Percentiles rank a stretch among this genome's conserved stretches.
These are phyloP conservation scores for Phytophthora ramorum DNA, from an alignment of 352 stramenopile species.

Conservation along the genomic window DNA sequence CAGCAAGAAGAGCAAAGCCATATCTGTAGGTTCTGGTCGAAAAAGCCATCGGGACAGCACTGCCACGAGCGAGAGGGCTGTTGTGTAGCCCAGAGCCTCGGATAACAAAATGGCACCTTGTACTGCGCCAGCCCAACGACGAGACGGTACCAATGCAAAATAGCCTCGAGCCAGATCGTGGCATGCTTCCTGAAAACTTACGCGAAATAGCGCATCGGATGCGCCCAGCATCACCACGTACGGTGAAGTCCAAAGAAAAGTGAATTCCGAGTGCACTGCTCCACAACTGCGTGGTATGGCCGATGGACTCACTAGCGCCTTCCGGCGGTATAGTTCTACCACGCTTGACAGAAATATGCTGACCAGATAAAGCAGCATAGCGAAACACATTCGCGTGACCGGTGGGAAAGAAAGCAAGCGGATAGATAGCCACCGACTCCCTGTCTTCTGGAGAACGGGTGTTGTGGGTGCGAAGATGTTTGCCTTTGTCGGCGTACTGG, in stretches of 20 bases:
- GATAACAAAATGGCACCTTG: conserved; percentile 58
- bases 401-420: conserved; percentile 22
- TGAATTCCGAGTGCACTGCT: conserved; percentile 48
- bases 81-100: conserved; percentile 60
- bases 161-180: conserved; percentile 41
- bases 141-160: conserved; percentile 12
- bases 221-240: conserved; percentile 61
- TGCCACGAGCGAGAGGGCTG: conserved; percentile 58
- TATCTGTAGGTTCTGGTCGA: conserved; percentile 51
- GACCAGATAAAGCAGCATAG: conserved; percentile 63
- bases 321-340: conserved; percentile 80
- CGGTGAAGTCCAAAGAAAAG: conserved; percentile 61
- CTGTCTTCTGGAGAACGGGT: conserved; percentile 6
- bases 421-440: conserved; percentile 2
- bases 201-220: conserved; percentile 69
- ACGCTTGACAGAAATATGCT: conserved; percentile 78
- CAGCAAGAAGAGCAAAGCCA: conserved; percentile 71
- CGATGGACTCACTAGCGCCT: conserved; percentile 24
- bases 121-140: conserved; percentile 51
- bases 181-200: conserved; percentile 65
- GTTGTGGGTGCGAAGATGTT: conserved; percentile 13
- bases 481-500: conserved; percentile 2
- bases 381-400: conserved; percentile 53
- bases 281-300: conserved; percentile 30
- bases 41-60: conserved; percentile 74